Base-by-base conservation (phyloP, 768 basidiomycete genomes). In the Lanmaoa rubissima region DNA sequence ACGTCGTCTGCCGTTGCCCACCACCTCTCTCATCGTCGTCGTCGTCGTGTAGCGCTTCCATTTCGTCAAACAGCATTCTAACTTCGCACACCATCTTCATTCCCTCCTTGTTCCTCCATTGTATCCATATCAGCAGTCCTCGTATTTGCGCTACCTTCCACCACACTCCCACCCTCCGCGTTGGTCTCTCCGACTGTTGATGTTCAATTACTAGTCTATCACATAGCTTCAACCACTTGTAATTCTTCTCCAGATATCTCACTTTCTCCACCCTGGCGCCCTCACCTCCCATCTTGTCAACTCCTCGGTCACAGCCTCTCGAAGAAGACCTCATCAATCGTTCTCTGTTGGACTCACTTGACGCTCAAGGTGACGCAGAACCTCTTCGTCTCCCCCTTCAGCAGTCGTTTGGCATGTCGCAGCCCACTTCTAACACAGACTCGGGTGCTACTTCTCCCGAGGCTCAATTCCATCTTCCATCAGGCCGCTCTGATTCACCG, bases 281-380 rank as follows among this genome's bases (percentile, higher is more conserved):
- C 69, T 74, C 78, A 76, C 61, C 69, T 66, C 60, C 71, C 74
- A 62, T 38, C 46, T 60, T 57, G 63, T 64, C 69, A 21, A 60
- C 65, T 73, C 61, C 69, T 66, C 62, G 59, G 62, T 61, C 51
- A 43, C 76, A 74, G 65, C 76, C 75, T 64, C 63, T 70, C 35
- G 69, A 74, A 65, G 90, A 92, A 82, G 90, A 88, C 74, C 85
- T 86, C 66, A 90, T 92, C 70, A 92, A 92, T 78, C 86, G 86
- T 71, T 91, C 90, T 53, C 81, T 92, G 56, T 76, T 92, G 63
- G 90, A 89, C 73, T 88, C 86, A 41, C 81, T 93, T 68, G 85
- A 92, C 81, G 88, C 86, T 53, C 85, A 90, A 73, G 89, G 86
- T 49, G 90, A 92, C 81, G 81, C 88, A 54, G 89, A 91, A 71